Evolutionary conservation across 768 basidiomycete genomes (phyloP).

Genomic region (Ramaria sp.): DNA sequence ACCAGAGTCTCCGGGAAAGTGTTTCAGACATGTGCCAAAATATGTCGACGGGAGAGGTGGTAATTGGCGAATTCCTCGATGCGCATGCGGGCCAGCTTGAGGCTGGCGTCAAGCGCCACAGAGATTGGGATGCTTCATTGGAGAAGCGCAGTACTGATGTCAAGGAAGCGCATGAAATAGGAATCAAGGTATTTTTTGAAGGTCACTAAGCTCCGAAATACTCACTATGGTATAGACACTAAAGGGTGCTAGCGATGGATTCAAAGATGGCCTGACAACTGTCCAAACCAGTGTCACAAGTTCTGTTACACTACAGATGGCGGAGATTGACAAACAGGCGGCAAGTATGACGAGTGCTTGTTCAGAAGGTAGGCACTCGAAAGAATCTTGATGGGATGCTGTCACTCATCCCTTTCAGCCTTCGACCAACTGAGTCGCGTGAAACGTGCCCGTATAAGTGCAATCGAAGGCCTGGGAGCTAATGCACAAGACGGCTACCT

Average conservation of each 20-base stretch:
- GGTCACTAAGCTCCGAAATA: neutral
- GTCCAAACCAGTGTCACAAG: neutral
- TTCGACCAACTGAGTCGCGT: slow-evolving; percentile 50
- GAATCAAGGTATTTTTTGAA: slow-evolving; percentile 37
- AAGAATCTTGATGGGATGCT: neutral
- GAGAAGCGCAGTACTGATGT: slow-evolving; percentile 38
- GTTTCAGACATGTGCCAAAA: slow-evolving; percentile 41
- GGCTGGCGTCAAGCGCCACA: slow-evolving; percentile 29
- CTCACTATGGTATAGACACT: slow-evolving; percentile 28
- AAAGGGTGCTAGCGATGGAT: slow-evolving; percentile 31
- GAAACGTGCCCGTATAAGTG: slow-evolving; percentile 60
- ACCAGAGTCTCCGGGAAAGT: slow-evolving; percentile 50
- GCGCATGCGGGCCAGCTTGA: slow-evolving; percentile 39
- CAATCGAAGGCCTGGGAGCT: slow-evolving; percentile 35
- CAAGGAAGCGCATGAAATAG: slow-evolving; percentile 45
- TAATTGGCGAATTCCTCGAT: slow-evolving; percentile 34
- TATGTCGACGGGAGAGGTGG: slow-evolving; percentile 44
- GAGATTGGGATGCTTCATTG: slow-evolving; percentile 29
- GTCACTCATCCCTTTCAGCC: slow-evolving; percentile 24
- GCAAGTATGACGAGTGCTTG: slow-evolving; percentile 33
- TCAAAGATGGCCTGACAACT: slow-evolving; percentile 2
- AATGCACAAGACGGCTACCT: slow-evolving; percentile 44
- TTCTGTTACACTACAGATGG: neutral
- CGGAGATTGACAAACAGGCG: slow-evolving; percentile 20
- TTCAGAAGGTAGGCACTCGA: slow-evolving; percentile 28